A percentile compares a stretch with the other conserved stretches of the same genome.
These are phyloP conservation scores for Hyphodiscus sp. DNA, from an alignment of 2,329 filamentous ascomycete species.

Conservation along the genomic window DNA sequence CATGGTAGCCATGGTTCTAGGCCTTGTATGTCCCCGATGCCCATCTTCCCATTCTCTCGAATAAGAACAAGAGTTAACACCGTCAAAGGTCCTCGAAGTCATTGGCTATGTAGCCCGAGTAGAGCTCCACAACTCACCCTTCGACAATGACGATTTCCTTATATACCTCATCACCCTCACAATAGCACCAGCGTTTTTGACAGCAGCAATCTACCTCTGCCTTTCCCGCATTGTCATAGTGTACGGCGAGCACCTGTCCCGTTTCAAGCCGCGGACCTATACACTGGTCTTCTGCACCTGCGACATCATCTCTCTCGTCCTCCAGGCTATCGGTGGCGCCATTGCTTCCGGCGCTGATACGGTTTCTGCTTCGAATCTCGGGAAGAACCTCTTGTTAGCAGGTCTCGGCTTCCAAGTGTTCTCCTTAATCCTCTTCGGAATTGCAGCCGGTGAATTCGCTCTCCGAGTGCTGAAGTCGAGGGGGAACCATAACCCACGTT, in stretches of 20 bases:
- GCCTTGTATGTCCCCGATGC: slow-evolving; percentile 31
- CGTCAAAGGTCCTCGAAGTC: slow-evolving; percentile 2
- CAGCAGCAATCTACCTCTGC: slow-evolving; percentile 56
- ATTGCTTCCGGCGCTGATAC: slow-evolving; percentile 43
- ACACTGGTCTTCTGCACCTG: slow-evolving; percentile 42
- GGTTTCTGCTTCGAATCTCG: slow-evolving; percentile 16
- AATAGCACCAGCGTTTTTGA: slow-evolving; percentile 42
- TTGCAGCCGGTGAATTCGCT: slow-evolving; percentile 14
- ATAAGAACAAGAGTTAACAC: not conserved
- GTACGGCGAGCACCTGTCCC: slow-evolving; percentile 43
- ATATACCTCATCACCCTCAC: slow-evolving; percentile 51
- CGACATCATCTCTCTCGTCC: slow-evolving; percentile 50
- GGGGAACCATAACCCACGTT: slow-evolving; percentile 14
- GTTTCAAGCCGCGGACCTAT: slow-evolving; percentile 42
- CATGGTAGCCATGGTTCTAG: slow-evolving; percentile 41
- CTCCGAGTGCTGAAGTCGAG: slow-evolving; percentile 8
- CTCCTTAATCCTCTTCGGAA: slow-evolving; percentile 28
- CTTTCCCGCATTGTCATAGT: slow-evolving; percentile 49
- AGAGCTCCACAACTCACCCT: slow-evolving; percentile 47
- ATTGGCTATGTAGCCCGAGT: slow-evolving; percentile 48
- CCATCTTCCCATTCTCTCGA: not conserved
- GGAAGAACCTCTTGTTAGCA: slow-evolving; percentile 34
- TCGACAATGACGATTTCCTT: slow-evolving; percentile 47
- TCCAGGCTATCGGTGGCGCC: slow-evolving; percentile 52
- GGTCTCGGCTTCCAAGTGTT: slow-evolving; percentile 35